Percentiles rank a stretch among this genome's conserved stretches.
These are phyloP conservation scores for Ophiostoma australiae DNA, from an alignment of 2,329 filamentous ascomycete species.

Conservation along the genomic window DNA sequence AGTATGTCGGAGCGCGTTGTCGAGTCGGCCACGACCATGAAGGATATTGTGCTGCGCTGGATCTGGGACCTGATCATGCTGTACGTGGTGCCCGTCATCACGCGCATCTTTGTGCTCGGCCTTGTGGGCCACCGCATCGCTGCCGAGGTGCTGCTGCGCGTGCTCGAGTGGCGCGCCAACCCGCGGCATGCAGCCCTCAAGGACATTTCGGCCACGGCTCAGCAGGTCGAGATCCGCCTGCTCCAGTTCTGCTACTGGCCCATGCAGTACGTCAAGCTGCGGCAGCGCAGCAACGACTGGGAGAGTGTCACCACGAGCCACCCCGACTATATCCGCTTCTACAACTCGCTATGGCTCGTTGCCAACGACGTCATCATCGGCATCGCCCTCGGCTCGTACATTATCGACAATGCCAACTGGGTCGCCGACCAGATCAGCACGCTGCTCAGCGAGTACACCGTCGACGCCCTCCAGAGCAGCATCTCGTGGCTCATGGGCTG, in stretches of 20 bases:
- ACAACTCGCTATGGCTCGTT: slow-evolving; percentile 97
- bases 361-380: slow-evolving; percentile 98
- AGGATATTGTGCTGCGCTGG: slow-evolving; percentile 65
- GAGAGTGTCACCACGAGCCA: slow-evolving; percentile 92
- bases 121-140: slow-evolving; percentile 74
- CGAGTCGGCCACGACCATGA: slow-evolving; percentile 82
- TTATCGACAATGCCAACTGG: slow-evolving; percentile 87
- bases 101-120: slow-evolving; percentile 66
- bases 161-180: slow-evolving; percentile 80
- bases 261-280: slow-evolving; percentile 86
- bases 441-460: slow-evolving; percentile 74
- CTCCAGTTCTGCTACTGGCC: slow-evolving; percentile 99
- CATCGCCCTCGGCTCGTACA: slow-evolving; percentile 91
- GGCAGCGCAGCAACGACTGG: slow-evolving; percentile 88
- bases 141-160: slow-evolving; percentile 70
- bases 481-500: slow-evolving; percentile 95
- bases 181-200: slow-evolving; percentile 81
- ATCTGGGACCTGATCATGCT: slow-evolving; percentile 66
- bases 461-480: slow-evolving; percentile 79
- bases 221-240: slow-evolving; percentile 93
- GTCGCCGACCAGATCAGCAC: slow-evolving; percentile 75
- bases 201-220: slow-evolving; percentile 91
- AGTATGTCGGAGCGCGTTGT: slow-evolving; percentile 94
- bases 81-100: slow-evolving; percentile 74
- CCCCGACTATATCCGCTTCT: slow-evolving; percentile 97